Conservation (phyloP, 2,329 filamentous ascomycete genomes). For the Colletotrichum endophyticum region DNA sequence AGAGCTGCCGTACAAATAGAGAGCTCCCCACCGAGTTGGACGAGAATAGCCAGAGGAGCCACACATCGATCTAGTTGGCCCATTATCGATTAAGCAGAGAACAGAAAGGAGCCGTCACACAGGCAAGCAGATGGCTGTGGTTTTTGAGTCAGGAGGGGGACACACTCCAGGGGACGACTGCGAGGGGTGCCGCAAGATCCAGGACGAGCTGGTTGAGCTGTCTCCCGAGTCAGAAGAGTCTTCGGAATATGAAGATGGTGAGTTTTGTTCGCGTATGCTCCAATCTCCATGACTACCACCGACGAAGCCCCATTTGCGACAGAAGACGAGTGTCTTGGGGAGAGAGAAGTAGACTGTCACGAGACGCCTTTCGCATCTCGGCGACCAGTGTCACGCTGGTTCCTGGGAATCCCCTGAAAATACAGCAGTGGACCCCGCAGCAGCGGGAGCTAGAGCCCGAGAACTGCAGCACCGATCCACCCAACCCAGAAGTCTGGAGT, state of each 20-base stretch:
- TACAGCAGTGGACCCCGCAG: slow-evolving; percentile 3
- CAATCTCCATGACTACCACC: not conserved
- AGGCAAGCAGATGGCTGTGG: not conserved
- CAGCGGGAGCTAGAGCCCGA: slow-evolving; percentile 5
- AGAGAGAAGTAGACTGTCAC: not conserved
- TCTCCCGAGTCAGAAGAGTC: slow-evolving; percentile 1
- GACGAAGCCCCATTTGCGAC: not conserved
- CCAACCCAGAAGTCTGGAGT: not conserved
- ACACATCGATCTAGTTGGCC: not conserved
- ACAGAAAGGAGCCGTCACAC: not conserved
- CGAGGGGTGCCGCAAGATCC: slow-evolving; percentile 19
- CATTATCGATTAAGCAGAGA: not conserved
- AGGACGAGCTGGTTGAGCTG: slow-evolving; percentile 5
- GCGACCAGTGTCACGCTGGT: not conserved
- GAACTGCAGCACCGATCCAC: slow-evolving; percentile 6
- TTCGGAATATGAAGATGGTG: slow-evolving; percentile 17
- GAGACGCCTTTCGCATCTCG: not conserved
- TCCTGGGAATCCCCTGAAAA: not conserved
- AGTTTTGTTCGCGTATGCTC: not conserved
- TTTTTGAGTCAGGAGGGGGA: not conserved
- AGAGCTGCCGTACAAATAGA: slow-evolving; percentile 11
- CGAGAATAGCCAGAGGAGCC: not conserved
- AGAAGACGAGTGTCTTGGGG: not conserved
- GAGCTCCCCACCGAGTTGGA: not conserved
- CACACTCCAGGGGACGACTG: slow-evolving; percentile 7